Percentiles rank a stretch among this genome's conserved stretches.
These are phyloP conservation scores for Aspergillus egyptiacus DNA, from an alignment of 495 filamentous ascomycete species.

Conservation along the genomic window DNA sequence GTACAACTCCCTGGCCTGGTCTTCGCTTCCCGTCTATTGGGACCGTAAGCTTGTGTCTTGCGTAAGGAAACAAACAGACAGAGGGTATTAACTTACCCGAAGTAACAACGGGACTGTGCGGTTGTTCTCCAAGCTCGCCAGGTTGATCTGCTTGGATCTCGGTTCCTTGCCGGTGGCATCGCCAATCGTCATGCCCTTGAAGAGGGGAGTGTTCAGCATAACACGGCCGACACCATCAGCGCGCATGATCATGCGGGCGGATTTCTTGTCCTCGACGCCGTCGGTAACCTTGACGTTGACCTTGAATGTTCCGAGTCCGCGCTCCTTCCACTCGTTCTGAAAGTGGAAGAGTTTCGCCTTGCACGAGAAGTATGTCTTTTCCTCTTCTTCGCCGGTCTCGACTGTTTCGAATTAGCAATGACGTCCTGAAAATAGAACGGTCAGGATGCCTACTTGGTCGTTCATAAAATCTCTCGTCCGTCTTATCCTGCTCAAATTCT, in stretches of 20 bases:
- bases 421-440: neutral
- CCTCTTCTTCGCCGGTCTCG: constrained; percentile 69
- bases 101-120: constrained; percentile 58
- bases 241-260: constrained; percentile 74
- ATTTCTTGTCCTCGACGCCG: constrained; percentile 42
- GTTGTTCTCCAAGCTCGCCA: constrained; percentile 56
- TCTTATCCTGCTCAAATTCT: constrained; percentile 46
- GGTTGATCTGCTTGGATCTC: constrained; percentile 50
- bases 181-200: constrained; percentile 66
- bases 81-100: constrained; percentile 49
- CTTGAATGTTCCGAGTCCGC: constrained; percentile 75
- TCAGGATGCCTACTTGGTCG: constrained; percentile 55
- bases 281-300: constrained; percentile 63
- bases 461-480: constrained; percentile 61
- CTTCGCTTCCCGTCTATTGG: constrained; percentile 38
- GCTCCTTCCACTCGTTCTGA: constrained; percentile 79
- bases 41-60: constrained; percentile 11
- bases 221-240: constrained; percentile 80
- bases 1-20: constrained; percentile 37
- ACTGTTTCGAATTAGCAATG: constrained; percentile 35
- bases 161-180: constrained; percentile 47
- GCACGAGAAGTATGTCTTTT: constrained; percentile 54
- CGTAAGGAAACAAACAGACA: neutral
- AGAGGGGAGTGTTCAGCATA: constrained; percentile 74
- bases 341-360: constrained; percentile 76